These are phyloP conservation scores for Yamadazyma atlantica DNA, from an alignment of 1,139 yeast genomes.

Conservation along the genomic window DNA sequence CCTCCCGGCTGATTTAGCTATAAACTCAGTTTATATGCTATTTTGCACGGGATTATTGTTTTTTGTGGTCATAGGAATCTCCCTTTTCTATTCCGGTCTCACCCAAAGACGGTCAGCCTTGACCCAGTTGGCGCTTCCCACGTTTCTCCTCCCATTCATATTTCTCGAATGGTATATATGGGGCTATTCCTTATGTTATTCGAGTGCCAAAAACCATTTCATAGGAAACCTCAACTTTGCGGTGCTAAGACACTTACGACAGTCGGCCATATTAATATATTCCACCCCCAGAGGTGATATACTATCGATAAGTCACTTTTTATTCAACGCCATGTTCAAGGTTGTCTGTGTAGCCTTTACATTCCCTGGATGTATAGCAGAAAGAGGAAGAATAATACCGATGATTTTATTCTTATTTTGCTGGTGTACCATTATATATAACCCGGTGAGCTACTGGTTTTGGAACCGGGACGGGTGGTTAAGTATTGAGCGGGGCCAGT, in stretches of 20 bases:
- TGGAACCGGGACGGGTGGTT: constrained; percentile 66
- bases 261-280: constrained; percentile 22
- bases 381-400: constrained; percentile 56
- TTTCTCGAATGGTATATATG: constrained; percentile 57
- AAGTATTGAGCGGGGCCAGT: constrained; percentile 31
- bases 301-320: constrained; percentile 39
- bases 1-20: constrained; percentile 18
- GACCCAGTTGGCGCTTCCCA: constrained; percentile 52
- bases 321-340: constrained; percentile 54
- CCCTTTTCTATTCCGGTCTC: constrained; percentile 58
- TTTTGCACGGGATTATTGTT: constrained; percentile 36
- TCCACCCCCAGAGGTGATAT: constrained; percentile 41
- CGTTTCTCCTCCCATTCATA: constrained; percentile 41
- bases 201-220: constrained; percentile 40
- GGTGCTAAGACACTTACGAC: constrained; percentile 38
- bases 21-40: constrained; percentile 41
- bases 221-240: constrained; percentile 49
- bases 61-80: constrained; percentile 40
- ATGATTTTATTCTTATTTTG: constrained; percentile 50
- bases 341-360: constrained; percentile 53
- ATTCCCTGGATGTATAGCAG: constrained; percentile 58
- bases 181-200: constrained; percentile 56
- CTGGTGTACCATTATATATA: constrained; percentile 60
- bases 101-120: constrained; percentile 57
- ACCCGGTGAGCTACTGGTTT: constrained; percentile 66